Percentiles rank a stretch among this genome's conserved stretches.
These are phyloP conservation scores for Porcisia hertigi DNA, from an alignment of 208 protist species.

Conservation along the genomic window DNA sequence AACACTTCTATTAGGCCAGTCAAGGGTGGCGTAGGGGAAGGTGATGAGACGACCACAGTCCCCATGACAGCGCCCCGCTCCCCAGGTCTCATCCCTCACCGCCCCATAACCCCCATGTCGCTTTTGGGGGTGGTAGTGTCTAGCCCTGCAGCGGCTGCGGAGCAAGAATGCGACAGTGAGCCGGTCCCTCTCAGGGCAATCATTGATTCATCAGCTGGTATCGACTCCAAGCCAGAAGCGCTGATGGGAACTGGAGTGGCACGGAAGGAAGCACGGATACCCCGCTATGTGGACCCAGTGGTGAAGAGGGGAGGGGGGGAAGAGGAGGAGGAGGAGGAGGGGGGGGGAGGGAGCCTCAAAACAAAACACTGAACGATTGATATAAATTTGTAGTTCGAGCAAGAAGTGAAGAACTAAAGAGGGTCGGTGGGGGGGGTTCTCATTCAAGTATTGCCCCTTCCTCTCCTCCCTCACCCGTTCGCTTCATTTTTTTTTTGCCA, in stretches of 20 bases:
- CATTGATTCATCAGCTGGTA: not conserved
- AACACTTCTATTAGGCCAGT: not conserved
- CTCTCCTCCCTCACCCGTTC: not conserved
- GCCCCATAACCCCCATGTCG: conserved; percentile 15
- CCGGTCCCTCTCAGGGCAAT: not conserved
- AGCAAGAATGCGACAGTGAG: not conserved
- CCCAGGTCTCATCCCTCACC: not conserved
- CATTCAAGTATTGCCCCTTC: no score
- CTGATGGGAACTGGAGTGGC: not conserved
- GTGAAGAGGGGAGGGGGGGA: not conserved
- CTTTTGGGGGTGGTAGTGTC: not conserved
- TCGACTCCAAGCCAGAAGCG: not conserved
- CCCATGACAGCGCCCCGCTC: conserved; percentile 22
- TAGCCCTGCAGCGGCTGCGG: not conserved
- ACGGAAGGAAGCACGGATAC: not conserved
- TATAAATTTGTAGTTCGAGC: no score
- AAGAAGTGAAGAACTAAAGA: no score
- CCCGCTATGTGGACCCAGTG: not conserved
- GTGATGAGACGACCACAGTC: conserved; percentile 13
- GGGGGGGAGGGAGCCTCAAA: not conserved
- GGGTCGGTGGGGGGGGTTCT: no score
- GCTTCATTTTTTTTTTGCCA: not conserved
- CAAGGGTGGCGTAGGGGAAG: conserved; percentile 8
- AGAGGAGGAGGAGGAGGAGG: not conserved
- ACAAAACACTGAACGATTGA: no score